Percentiles rank a stretch among this genome's conserved stretches.
Conservation (phyloP, 2,329 filamentous ascomycete species). For the Xylaria sp. region DNA sequence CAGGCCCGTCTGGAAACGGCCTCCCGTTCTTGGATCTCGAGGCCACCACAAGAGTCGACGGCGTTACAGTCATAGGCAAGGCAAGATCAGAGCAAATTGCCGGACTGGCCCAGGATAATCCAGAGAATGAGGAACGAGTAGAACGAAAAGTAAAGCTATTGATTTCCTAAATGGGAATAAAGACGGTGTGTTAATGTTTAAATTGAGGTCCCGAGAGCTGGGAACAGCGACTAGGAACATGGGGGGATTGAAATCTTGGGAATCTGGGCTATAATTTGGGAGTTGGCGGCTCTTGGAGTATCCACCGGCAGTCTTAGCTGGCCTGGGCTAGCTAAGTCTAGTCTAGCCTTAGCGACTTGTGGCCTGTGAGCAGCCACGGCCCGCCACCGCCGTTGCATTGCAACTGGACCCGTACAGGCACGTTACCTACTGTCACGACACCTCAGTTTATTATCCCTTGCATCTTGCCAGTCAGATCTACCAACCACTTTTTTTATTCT, state of each 20-base stretch:
- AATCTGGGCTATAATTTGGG: constrained; percentile 10
- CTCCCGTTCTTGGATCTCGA: constrained; percentile 11
- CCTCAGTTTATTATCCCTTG: not conserved
- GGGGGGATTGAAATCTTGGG: constrained; percentile 16
- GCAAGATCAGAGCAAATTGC: constrained; percentile 1
- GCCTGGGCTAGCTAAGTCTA: not conserved
- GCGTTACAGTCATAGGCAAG: constrained; percentile 10
- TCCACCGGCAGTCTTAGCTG: not conserved
- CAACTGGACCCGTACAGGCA: not conserved
- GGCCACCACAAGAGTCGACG: constrained; percentile 16
- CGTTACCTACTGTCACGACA: not conserved
- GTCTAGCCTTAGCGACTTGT: not conserved
- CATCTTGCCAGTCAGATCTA: not conserved
- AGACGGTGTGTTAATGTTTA: constrained; percentile 18
- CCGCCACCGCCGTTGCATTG: constrained; percentile 21
- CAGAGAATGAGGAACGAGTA: not conserved
- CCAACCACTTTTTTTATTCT: not conserved
- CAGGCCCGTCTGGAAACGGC: constrained; percentile 23
- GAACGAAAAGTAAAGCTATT: constrained; percentile 15
- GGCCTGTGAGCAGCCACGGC: constrained; percentile 21
- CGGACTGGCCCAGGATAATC: constrained; percentile 2
- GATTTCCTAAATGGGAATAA: constrained; percentile 34
- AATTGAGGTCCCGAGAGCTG: constrained; percentile 26
- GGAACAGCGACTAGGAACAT: constrained; percentile 26
- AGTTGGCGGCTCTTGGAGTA: constrained; percentile 27